phyloP scores from a whole-genome alignment of 1,284 basidiomycete genomes.

The Cystobasidium pallidum region DNA sequence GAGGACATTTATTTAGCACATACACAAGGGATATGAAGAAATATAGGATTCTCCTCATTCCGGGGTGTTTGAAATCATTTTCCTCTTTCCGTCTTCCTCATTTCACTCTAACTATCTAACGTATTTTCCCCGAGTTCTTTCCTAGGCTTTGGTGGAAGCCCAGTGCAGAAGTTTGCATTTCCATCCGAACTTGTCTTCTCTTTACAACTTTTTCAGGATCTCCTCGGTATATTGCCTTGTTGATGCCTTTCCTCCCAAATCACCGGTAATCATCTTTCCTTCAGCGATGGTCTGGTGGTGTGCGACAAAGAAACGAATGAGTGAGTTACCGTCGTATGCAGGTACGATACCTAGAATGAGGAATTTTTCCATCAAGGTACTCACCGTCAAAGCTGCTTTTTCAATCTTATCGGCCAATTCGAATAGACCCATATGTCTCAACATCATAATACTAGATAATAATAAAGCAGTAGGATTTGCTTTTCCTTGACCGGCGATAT shows the following conservation, averaged over 20 bases:
- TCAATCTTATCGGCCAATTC: slow-evolving; percentile 89
- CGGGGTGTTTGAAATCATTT: no score
- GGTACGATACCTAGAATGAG: not conserved
- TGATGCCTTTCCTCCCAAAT: slow-evolving; percentile 85
- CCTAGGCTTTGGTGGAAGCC: no score
- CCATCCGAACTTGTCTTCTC: no score
- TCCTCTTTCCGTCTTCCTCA: no score
- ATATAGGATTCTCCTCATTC: no score
- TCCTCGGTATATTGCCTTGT: slow-evolving; percentile 85
- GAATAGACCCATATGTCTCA: slow-evolving; percentile 84
- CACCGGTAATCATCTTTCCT: slow-evolving; percentile 87
- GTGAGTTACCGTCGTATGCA: no score
- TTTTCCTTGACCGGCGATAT: slow-evolving; percentile 71
- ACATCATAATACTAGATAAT: slow-evolving; percentile 95
- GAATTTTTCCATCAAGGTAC: not conserved
- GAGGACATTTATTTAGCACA: no score
- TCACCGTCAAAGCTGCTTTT: slow-evolving; percentile 79
- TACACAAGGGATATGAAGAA: no score
- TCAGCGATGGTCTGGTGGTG: slow-evolving; percentile 98
- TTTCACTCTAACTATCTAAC: no score
- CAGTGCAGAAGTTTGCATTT: no score
- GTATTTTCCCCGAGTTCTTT: no score
- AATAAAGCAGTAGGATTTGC: slow-evolving; percentile 98
- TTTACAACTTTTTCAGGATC: slow-evolving; percentile 73
- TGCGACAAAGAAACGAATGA: no score